phyloP scores from a whole-genome alignment of 345 rosid species.

The Adansonia digitata region DNA sequence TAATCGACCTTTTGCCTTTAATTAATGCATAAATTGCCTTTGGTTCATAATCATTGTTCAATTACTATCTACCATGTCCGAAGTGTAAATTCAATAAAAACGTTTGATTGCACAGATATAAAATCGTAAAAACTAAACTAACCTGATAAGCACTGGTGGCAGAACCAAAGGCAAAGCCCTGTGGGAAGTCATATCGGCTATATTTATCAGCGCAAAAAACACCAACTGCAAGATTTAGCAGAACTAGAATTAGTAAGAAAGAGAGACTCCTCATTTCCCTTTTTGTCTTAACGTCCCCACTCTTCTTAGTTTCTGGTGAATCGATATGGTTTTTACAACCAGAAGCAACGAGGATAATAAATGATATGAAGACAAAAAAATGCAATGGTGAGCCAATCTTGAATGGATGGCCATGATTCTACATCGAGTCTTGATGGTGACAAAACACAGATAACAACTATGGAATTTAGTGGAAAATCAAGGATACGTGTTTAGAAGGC shows the following conservation, averaged over 20 bases:
- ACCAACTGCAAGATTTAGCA: slow-evolving; percentile 10
- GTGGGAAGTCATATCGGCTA: slow-evolving; percentile 21
- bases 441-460: background rate
- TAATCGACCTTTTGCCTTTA: too few relatives aligned
- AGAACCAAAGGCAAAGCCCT: slow-evolving; percentile 21
- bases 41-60: too few relatives aligned
- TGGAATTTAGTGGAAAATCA: background rate
- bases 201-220: background rate
- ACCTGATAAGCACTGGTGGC: slow-evolving; percentile 29
- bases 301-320: background rate
- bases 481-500: background rate
- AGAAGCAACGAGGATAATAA: background rate
- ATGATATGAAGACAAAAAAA: background rate
- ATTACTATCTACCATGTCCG: background rate
- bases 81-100: too few relatives aligned
- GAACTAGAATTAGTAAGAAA: background rate
- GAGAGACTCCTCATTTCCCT: background rate
- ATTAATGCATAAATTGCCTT: too few relatives aligned
- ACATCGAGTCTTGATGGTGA: background rate
- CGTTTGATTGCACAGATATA: background rate
- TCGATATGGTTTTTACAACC: background rate
- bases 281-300: background rate
- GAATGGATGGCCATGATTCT: background rate
- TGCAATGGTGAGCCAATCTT: background rate
- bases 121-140: background rate